phyloP scores from a whole-genome alignment of 2,329 filamentous ascomycete species.

The Aspergillus japonicus region DNA sequence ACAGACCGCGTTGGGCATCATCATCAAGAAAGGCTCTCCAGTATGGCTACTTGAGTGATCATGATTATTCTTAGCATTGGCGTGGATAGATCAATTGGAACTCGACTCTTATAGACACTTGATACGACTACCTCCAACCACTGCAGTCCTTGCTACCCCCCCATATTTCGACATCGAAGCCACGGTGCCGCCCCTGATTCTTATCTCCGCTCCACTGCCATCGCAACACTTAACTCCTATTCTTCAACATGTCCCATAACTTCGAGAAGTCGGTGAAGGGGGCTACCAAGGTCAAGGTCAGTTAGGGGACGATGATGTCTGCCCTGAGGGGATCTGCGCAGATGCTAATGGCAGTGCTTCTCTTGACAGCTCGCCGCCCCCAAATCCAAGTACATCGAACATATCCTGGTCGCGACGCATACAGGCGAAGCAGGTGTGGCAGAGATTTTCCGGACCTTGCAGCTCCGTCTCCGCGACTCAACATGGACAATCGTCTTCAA shows the following conservation, averaged over 20 bases:
- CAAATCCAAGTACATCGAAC: constrained; percentile 99
- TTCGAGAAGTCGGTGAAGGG: constrained; percentile 99
- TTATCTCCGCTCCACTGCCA: constrained; percentile 13
- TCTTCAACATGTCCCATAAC: constrained; percentile 50
- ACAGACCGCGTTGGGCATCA: constrained; percentile 14
- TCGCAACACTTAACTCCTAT: constrained; percentile 4
- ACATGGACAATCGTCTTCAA: constrained; percentile 99
- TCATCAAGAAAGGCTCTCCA: constrained; percentile 17
- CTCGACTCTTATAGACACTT: constrained; percentile 14
- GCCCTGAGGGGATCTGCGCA: background rate
- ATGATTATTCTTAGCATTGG: constrained; percentile 26
- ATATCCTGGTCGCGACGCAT: constrained; percentile 93
- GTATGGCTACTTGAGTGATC: constrained; percentile 33
- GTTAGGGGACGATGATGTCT: constrained; percentile 22
- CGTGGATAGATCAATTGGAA: constrained; percentile 22
- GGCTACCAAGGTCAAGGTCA: constrained; percentile 93
- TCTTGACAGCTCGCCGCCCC: constrained; percentile 76
- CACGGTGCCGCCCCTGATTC: constrained; percentile 11
- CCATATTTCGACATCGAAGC: background rate
- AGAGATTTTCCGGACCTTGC: constrained; percentile 90
- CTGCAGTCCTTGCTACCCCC: background rate
- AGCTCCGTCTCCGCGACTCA: constrained; percentile 84
- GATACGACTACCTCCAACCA: background rate
- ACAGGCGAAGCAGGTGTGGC: constrained; percentile 91
- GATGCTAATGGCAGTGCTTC: constrained; percentile 22